Evolutionary conservation across 2,329 filamentous ascomycete genomes (phyloP).

Genomic region (Botrytis deweyae): DNA sequence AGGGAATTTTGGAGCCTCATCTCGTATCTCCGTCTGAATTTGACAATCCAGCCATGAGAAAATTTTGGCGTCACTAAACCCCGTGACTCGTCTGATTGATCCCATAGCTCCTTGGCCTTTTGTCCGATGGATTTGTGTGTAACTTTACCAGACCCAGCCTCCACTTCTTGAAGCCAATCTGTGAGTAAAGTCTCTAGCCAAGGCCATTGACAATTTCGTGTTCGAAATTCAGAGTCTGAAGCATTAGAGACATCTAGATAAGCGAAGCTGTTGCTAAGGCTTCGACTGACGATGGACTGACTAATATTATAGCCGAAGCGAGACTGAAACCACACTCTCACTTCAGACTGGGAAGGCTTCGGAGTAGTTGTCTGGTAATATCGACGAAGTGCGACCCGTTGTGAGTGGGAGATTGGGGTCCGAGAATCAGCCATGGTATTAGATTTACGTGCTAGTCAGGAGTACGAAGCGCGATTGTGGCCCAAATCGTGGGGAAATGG

Average conservation of each 20-base stretch:
- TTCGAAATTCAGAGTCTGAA: conserved; percentile 21
- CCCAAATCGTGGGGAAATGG: not conserved
- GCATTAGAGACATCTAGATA: conserved; percentile 21
- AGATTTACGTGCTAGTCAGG: not conserved
- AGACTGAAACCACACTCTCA: conserved; percentile 24
- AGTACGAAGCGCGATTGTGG: not conserved
- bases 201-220: conserved; percentile 26
- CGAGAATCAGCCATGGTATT: not conserved
- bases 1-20: conserved; percentile 12
- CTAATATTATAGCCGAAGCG: conserved; percentile 26
- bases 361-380: conserved; percentile 24
- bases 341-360: conserved; percentile 24
- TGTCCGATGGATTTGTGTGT: conserved; percentile 23
- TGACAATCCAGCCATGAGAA: conserved; percentile 25
- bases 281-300: conserved; percentile 26
- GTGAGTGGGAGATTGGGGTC: conserved; percentile 16
- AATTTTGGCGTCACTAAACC: conserved; percentile 24
- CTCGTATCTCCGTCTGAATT: conserved; percentile 23
- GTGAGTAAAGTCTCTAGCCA: conserved; percentile 22
- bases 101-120: conserved; percentile 24
- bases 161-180: conserved; percentile 23
- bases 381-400: conserved; percentile 23
- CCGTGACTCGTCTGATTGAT: conserved; percentile 23
- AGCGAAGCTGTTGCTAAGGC: conserved; percentile 25
- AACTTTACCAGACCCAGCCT: conserved; percentile 17